Conservation (phyloP, 305 asterid species). For the Rubia peregrina region DNA sequence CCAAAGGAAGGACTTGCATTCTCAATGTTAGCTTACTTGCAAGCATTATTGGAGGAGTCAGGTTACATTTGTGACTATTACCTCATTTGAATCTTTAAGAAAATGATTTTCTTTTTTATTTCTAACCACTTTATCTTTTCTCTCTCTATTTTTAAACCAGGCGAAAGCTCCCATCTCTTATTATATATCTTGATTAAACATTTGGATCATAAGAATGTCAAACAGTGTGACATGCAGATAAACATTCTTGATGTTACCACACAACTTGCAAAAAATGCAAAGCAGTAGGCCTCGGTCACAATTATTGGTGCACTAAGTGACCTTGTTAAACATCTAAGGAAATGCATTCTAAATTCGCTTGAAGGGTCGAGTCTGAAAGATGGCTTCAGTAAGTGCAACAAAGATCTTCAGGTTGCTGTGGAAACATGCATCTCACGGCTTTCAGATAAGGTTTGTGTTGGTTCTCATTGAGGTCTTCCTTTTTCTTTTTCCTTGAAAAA, state of each 20-base stretch:
- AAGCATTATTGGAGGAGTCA: constrained; percentile 43
- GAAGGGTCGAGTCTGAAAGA: constrained; percentile 28
- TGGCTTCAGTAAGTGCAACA: constrained; percentile 22
- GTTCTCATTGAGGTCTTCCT: background rate
- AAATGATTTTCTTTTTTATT: background rate
- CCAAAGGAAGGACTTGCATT: constrained; percentile 39
- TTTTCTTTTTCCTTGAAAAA: background rate
- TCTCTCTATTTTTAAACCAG: constrained; percentile 21
- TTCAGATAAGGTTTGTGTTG: constrained; percentile 33
- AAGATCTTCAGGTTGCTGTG: constrained; percentile 34
- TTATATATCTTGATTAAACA: constrained; percentile 42
- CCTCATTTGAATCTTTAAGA: constrained; percentile 13
- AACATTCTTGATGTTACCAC: constrained; percentile 28
- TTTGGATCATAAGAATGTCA: constrained; percentile 41
- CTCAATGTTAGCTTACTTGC: constrained; percentile 34
- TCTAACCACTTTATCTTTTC: constrained; percentile 2
- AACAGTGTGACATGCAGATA: constrained; percentile 34
- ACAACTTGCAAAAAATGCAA: constrained; percentile 31
- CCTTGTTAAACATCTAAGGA: constrained; percentile 37
- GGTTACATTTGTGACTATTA: constrained; percentile 23
- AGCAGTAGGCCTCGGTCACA: constrained; percentile 31
- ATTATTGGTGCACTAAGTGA: constrained; percentile 38
- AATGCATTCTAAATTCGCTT: constrained; percentile 29
- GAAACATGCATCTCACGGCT: constrained; percentile 40
- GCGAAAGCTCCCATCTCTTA: constrained; percentile 40